phyloP scores from a whole-genome alignment of 306 rosid genomes.

The Dryas drummondii region DNA sequence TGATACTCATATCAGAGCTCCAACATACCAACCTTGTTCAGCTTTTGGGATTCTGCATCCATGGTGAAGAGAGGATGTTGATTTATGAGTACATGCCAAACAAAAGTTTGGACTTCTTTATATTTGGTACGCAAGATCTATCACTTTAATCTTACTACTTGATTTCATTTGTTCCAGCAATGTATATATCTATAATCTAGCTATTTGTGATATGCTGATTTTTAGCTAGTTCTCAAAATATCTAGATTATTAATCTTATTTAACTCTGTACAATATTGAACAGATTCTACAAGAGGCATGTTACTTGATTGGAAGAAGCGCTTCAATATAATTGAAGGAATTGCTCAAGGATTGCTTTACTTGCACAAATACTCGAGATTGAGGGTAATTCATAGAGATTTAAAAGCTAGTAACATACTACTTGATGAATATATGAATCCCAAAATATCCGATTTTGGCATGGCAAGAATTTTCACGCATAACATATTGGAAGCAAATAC shows the following conservation, averaged over 20 bases:
- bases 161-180: neutral
- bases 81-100: conserved; percentile 1
- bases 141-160: neutral
- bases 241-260: too few relatives aligned
- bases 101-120: conserved; percentile 6
- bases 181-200: neutral
- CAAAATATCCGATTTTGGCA: neutral
- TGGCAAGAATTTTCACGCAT: neutral
- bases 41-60: conserved; percentile 11
- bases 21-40: conserved; percentile 17
- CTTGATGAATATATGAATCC: conserved; percentile 12
- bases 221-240: neutral
- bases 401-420: conserved; percentile 17
- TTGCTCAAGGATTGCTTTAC: conserved; percentile 2
- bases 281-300: neutral
- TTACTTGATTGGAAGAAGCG: conserved; percentile 10
- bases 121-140: neutral
- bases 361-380: neutral
- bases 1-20: conserved; percentile 5
- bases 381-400: conserved; percentile 1
- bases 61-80: conserved; percentile 6
- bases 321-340: conserved; percentile 7
- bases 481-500: conserved; percentile 16
- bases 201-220: neutral
- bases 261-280: too few relatives aligned